These are phyloP conservation scores for Acacia concinna DNA, from an alignment of 331 rosid genomes.

Conservation along the genomic window DNA sequence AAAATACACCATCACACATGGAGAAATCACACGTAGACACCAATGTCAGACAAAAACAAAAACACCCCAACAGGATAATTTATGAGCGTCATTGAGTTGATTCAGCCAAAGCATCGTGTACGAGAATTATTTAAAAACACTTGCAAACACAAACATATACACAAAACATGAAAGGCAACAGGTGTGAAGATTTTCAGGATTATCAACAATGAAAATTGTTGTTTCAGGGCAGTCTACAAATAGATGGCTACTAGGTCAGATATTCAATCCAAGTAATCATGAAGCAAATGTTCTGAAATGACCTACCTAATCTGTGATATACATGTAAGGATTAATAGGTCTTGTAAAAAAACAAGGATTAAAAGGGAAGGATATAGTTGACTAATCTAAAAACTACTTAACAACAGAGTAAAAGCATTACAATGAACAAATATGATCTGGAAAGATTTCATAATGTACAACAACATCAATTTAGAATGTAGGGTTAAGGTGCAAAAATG, in stretches of 20 bases:
- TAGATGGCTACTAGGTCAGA: neutral
- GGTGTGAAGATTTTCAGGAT: neutral
- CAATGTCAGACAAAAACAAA: slow-evolving; percentile 1
- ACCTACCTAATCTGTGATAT: neutral
- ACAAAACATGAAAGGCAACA: neutral
- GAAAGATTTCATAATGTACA: neutral
- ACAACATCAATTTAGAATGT: slow-evolving; percentile 17
- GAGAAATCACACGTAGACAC: neutral
- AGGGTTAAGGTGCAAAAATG: no score
- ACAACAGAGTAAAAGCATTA: neutral
- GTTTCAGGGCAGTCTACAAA: neutral
- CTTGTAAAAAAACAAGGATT: neutral
- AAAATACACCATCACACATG: slow-evolving; percentile 12
- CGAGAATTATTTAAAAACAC: slow-evolving; percentile 1
- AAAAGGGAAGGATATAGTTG: neutral
- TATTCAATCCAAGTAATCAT: neutral
- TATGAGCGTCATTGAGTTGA: neutral
- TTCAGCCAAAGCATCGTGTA: neutral
- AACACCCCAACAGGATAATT: neutral
- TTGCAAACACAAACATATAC: neutral
- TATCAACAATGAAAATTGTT: neutral
- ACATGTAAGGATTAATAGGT: neutral
- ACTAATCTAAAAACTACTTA: neutral
- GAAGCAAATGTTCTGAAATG: neutral
- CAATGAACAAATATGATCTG: neutral